Evolutionary conservation across 176 grass and related monocot genomes (phyloP), one percentile per base, ranked within the genome.

Genomic region (Aegilops tauschii): DNA sequence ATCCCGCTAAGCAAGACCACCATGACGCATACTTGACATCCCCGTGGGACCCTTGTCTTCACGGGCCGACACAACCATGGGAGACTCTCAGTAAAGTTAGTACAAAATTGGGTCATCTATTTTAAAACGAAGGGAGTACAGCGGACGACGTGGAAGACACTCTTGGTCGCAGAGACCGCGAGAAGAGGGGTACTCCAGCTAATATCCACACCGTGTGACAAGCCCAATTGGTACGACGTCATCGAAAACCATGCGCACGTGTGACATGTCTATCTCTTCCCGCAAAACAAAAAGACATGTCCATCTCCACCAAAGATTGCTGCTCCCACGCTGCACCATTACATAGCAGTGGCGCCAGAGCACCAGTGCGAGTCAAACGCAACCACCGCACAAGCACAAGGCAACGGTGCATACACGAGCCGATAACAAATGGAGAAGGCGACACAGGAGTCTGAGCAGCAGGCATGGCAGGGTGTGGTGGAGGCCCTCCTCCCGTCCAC

Each of bases 391-490:
- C 45, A 59, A 44, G 16, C 72, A n/a, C 35, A 4, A 18, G 30
- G 63, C 63, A 32, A 27, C n/a, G 12, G 69, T 52, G 49, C 49
- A 12, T 52, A 52, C 69, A 25, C 58, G 12, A 39, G 29, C 27
- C 44, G 47, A 17, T 8, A 23, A 68, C 12, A 35, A n/a, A 69
- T 54, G 40, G 84, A 37, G 74, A 67, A 65, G 12, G 16, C 29
- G 28, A 25, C 4, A 29, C 9, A 61, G 63, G 5, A 7, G 73
- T 20, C 50, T 54, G 50, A 69, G 36, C 7, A 76, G 25, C 66
- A 81, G 83, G 87, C 81, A 70, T 95, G 93, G 95, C 28, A 76
- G 52, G 93, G 91, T 36, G 69, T 58, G 56, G 91, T 54, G 85
- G 81, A 85, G 49, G 70, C 80, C 1, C 20, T 59, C 3, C 85